Evolutionary conservation across 139 green algal genomes (phyloP), one percentile per base, ranked within the genome.

Genomic region (Asterochloris sp.): DNA sequence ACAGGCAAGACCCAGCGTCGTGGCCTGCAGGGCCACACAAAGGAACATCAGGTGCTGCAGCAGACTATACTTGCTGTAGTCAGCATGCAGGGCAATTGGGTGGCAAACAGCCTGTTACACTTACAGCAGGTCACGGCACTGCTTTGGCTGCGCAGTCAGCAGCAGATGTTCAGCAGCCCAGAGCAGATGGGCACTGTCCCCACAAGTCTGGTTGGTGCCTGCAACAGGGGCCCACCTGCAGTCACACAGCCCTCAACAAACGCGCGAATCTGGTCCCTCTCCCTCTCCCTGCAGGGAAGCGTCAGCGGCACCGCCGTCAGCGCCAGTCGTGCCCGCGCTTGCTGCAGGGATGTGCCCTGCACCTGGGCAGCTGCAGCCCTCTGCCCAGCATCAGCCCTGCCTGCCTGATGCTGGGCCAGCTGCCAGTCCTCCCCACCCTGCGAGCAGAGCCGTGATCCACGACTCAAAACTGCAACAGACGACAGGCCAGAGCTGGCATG

Each of bases 231-330:
- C 78, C 17, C 80, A 89, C 89, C 91, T 38, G 89, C 87, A 8
- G 75, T 63, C 15, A 96, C 80, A 0, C 89, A 80, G 60, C 91
- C 76, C 16, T 89, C 68, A 38, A 97, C 87, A 84, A 97, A 96
- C 19, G 83, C 63, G 28, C 73, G 61, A n/a, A 97, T 81, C 28
- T 85, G 38, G 11, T 28, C 47, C 64, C 92, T 92, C 89, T 98
- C 94, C 0, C 73, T 81, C 17, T 98, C 94, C 62, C 96, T 90
- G 90, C 95, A 98, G 14, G 94, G 92, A 84, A 98, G 85, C 61
- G 54, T 86, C 62, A 76, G 73, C 2, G 93, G 94, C 24, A 82
- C 77, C 13, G 88, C 83, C 28, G 88, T 78, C 4, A 94, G 88
- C 63, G 88, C 86, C 23, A 98, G 89, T n/a, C 87, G 83, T 9